Percentiles rank a stretch among this genome's conserved stretches.
Conservation (phyloP, 2,329 filamentous ascomycete species). For the Colletotrichum theobromicola region DNA sequence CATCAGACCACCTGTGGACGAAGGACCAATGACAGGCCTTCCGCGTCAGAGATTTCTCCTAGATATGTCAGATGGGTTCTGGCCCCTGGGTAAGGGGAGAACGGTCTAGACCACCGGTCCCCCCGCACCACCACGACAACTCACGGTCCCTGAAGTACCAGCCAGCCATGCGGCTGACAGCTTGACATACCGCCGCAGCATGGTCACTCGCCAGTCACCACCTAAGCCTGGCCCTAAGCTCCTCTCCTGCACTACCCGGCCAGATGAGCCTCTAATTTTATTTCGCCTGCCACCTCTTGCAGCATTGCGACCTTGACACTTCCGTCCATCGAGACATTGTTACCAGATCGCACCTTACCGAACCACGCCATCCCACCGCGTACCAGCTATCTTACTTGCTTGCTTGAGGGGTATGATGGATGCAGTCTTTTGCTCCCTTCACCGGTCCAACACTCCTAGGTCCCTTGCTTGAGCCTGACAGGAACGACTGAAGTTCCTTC, state of each 20-base stretch:
- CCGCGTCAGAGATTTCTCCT: not conserved
- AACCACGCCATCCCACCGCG: not conserved
- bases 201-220: not conserved
- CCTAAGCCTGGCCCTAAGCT: not conserved
- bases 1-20: not conserved
- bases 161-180: slow-evolving; percentile 1
- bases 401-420: not conserved
- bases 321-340: not conserved
- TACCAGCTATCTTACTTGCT: not conserved
- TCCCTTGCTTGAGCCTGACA: not conserved
- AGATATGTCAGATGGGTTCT: not conserved
- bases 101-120: slow-evolving; percentile 11
- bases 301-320: not conserved
- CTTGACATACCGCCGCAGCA: not conserved
- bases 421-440: not conserved
- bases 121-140: slow-evolving; percentile 2
- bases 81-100: slow-evolving; percentile 20
- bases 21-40: not conserved
- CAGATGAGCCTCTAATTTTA: not conserved
- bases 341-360: not conserved
- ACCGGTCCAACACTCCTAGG: not conserved
- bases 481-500: not conserved
- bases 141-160: not conserved
- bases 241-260: not conserved
- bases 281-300: not conserved